These are phyloP conservation scores for Emericellopsis cladophorae DNA, from an alignment of 2,329 filamentous ascomycete genomes.

Conservation along the genomic window DNA sequence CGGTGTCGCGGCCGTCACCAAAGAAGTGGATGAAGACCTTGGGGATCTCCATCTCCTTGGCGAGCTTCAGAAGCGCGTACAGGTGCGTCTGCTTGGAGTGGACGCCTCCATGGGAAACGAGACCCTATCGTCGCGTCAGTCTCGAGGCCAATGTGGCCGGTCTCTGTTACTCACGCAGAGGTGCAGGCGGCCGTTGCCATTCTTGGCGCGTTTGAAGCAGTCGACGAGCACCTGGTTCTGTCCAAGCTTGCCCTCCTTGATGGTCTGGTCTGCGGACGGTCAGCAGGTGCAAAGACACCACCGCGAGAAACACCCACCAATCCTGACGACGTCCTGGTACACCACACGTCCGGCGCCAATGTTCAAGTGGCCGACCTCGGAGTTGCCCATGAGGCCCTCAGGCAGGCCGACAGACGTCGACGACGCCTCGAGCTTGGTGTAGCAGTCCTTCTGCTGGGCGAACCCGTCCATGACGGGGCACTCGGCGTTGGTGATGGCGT, in stretches of 20 bases:
- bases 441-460: conserved; percentile 70
- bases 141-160: neutral
- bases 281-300: neutral
- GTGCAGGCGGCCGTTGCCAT: conserved; percentile 84
- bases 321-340: conserved; percentile 96
- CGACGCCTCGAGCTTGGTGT: conserved; percentile 86
- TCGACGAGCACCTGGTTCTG: conserved; percentile 65
- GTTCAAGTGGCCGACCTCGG: conserved; percentile 96
- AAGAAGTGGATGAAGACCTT: conserved; percentile 99
- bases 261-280: conserved; percentile 50
- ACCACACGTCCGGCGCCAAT: conserved; percentile 95
- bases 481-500: conserved; percentile 87
- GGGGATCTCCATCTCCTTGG: conserved; percentile 77
- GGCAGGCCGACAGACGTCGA: conserved; percentile 91
- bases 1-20: conserved; percentile 92
- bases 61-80: conserved; percentile 74
- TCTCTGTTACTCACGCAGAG: conserved; percentile 35
- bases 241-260: conserved; percentile 74
- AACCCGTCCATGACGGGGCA: conserved; percentile 94
- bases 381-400: conserved; percentile 97
- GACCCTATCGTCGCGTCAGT: conserved; percentile 32
- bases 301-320: conserved; percentile 24
- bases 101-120: conserved; percentile 91
- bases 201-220: conserved; percentile 67
- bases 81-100: conserved; percentile 95